These are phyloP conservation scores for Tieghemostelium lacteum DNA, from an alignment of 78 protist species.

Conservation along the genomic window DNA sequence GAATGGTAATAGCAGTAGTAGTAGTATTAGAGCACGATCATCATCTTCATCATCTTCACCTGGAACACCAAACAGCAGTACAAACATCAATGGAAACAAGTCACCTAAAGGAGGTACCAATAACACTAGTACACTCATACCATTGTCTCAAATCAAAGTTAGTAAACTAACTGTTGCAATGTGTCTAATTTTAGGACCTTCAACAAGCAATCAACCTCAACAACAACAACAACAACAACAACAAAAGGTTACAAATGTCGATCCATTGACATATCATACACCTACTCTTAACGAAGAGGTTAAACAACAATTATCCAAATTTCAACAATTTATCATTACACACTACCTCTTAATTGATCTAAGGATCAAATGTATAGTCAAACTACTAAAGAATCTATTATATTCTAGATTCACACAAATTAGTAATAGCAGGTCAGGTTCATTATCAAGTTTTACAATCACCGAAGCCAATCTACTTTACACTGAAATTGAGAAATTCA, in stretches of 20 bases:
- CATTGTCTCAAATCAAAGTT: slow-evolving; percentile 22
- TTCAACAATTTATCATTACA: slow-evolving; percentile 69
- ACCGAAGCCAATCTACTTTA: slow-evolving; percentile 53
- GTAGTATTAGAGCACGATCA: background rate
- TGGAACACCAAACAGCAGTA: background rate
- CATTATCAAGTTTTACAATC: slow-evolving; percentile 18
- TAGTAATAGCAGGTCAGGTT: slow-evolving; percentile 22
- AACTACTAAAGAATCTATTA: slow-evolving; percentile 58
- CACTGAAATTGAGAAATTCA: slow-evolving; percentile 55
- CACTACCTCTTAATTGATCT: slow-evolving; percentile 52
- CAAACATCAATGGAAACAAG: background rate
- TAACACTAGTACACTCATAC: slow-evolving; percentile 33
- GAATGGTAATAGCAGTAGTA: background rate
- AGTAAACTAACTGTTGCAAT: slow-evolving; percentile 57
- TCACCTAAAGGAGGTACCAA: background rate
- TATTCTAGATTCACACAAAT: slow-evolving; percentile 50
- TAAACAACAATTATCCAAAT: slow-evolving; percentile 21
- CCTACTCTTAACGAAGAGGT: no score
- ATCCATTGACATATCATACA: background rate
- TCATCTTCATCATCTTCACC: background rate
- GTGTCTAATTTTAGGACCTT: slow-evolving; percentile 71
- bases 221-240: background rate
- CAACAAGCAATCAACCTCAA: background rate
- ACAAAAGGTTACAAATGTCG: background rate
- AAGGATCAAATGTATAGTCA: slow-evolving; percentile 54